Evolutionary conservation across 257 asterid genomes (phyloP), one percentile per base, ranked within the genome.

Genomic region (Solanum rostratum): DNA sequence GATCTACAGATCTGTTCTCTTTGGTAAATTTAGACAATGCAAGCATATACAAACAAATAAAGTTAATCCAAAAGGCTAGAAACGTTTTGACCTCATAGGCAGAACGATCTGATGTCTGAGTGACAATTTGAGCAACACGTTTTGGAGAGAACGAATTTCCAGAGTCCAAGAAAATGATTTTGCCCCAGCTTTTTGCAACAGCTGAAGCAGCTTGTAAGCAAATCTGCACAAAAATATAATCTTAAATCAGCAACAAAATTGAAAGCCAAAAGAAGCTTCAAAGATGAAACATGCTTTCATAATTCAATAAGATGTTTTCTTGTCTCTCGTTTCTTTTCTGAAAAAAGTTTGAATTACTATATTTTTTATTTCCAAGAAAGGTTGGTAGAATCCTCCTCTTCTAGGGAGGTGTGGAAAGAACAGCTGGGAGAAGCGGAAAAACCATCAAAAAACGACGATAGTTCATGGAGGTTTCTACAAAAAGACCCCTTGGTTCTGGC

Each of bases 101-200:
- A 83, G 89, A 85, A 81, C 78, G 80, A 85, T 87, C 86, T 71
- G 94, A 57, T 54, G 85, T 88, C 86, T 85, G 91, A 57, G 79
- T 81, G 80, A 94, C 90, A 89, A 95, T 87, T 73, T 93, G 88
- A 12, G 90, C 95, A 84, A 94, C 81, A 59, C 97, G 94, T 90
- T 89, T 95, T 27, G 97, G 91, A 43, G 97, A 92, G 87, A 94
- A 93, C 43, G 99, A 94, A 84, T 95, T 95, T 68, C 98, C 94
- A 0, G 99, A 90, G 88, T 94, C 99, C 82, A 93, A 80, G 89
- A 91, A 95, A 87, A 95, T 69, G 76, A 94, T 94, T 73, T 85
- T 90, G 88, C 93, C 92, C 59, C 84, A 79, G 86, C 83, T 85
- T 85, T 86, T 89, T 41, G 96, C 97, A 83, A 92, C 90, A 78